These are phyloP conservation scores for Jatropha multifida DNA, from an alignment of 441 rosid species.

Conservation along the genomic window DNA sequence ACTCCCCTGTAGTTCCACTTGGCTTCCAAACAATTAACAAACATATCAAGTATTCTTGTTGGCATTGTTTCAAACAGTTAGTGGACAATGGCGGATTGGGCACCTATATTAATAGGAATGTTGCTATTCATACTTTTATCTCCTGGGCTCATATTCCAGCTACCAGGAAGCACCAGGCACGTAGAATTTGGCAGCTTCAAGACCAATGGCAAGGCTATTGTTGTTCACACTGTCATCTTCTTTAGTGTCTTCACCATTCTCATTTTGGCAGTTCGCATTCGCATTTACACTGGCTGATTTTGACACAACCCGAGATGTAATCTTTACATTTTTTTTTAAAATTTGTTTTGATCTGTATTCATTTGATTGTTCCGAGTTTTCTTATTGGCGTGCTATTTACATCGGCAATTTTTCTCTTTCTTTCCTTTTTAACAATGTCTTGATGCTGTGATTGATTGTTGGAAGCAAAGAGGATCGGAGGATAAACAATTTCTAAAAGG, in stretches of 20 bases:
- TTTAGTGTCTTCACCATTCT: constrained; percentile 54
- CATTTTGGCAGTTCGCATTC: constrained; percentile 55
- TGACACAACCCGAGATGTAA: not conserved
- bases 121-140: constrained; percentile 55
- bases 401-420: too few species aligned
- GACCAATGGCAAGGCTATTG: constrained; percentile 58
- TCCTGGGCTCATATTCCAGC: constrained; percentile 56
- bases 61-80: not conserved
- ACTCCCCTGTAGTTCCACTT: not conserved
- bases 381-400: too few species aligned
- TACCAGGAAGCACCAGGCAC: constrained; percentile 44
- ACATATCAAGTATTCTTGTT: not conserved
- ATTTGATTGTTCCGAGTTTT: too few species aligned
- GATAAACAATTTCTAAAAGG: too few species aligned
- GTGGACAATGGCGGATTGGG: constrained; percentile 56
- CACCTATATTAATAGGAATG: constrained; percentile 53
- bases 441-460: too few species aligned
- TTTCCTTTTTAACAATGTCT: too few species aligned
- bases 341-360: too few species aligned
- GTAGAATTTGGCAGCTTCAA: constrained; percentile 53
- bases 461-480: too few species aligned
- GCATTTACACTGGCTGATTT: constrained; percentile 46
- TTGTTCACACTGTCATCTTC: constrained; percentile 63
- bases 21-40: not conserved
- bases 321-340: too few species aligned